Conservation (phyloP, 75 land plant genomes). For the Sequoia sempervirens region DNA sequence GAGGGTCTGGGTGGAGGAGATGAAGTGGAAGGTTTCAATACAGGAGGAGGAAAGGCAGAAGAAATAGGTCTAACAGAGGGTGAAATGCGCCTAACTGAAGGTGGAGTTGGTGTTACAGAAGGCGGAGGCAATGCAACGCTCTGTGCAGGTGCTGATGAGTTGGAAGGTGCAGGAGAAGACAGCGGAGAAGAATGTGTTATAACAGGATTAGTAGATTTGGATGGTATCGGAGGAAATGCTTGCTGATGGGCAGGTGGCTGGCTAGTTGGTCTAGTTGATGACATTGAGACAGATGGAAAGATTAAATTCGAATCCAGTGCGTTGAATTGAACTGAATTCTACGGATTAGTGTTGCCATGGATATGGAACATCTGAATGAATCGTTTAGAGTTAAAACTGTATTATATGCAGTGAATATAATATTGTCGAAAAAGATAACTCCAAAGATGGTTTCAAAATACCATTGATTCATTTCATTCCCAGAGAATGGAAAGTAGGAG, state of each 20-base stretch:
- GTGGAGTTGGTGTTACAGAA: background rate
- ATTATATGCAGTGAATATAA: background rate
- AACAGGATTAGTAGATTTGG: background rate
- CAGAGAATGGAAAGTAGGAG: no score
- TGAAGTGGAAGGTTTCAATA: background rate
- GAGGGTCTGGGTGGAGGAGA: background rate
- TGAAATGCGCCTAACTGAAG: background rate
- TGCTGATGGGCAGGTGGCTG: conserved; percentile 1
- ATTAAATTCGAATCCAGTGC: background rate
- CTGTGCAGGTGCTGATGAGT: background rate
- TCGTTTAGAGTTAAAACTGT: no score
- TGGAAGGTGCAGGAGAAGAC: background rate
- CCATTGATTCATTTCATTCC: background rate
- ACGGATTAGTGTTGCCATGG: background rate
- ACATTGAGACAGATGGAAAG: background rate
- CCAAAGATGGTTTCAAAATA: background rate
- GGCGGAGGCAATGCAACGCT: background rate
- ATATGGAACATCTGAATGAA: background rate
- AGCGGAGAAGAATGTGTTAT: background rate
- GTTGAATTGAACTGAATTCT: background rate
- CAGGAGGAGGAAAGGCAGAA: background rate
- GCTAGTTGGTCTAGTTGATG: background rate
- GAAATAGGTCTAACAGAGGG: background rate
- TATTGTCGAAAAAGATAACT: background rate
- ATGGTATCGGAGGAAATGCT: background rate